A percentile compares a stretch with the other conserved stretches of the same genome.
Conservation (phyloP, 75 land plant species). For the Adiantum capillusveneris region DNA sequence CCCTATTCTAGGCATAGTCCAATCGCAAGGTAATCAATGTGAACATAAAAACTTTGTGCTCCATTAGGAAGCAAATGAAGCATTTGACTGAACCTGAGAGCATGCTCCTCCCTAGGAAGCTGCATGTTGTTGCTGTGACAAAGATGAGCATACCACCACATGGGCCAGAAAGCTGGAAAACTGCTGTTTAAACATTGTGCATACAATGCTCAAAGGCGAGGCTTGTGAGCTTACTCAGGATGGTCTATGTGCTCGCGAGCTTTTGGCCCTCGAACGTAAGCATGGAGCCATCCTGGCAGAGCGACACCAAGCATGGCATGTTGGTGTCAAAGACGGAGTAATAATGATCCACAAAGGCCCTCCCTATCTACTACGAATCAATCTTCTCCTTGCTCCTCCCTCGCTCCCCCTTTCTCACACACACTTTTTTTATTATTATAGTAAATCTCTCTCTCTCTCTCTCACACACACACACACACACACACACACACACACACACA, state of each 20-base stretch:
- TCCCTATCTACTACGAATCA: constrained; percentile 27
- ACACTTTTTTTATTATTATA: no score
- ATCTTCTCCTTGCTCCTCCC: no score
- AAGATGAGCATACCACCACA: constrained; percentile 52
- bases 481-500: no score
- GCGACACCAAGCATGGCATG: constrained; percentile 22
- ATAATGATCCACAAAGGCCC: no score
- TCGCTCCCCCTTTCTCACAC: no score
- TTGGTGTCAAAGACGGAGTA: constrained; percentile 57
- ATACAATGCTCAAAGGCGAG: constrained; percentile 56
- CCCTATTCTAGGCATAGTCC: no score
- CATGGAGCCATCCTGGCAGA: constrained; percentile 45
- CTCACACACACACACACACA: no score
- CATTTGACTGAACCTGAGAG: constrained; percentile 66
- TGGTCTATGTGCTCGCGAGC: constrained; percentile 34
- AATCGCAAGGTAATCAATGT: no score
- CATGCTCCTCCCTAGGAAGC: constrained; percentile 55
- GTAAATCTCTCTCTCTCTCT: no score
- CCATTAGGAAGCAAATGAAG: no score
- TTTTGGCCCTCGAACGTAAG: constrained; percentile 66
- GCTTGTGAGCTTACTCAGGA: constrained; percentile 33
- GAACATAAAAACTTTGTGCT: no score
- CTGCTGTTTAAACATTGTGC: constrained; percentile 52
- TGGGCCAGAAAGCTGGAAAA: constrained; percentile 43
- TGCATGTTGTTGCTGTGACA: constrained; percentile 61